Evolutionary conservation across 176 grass and related monocot species (phyloP), one percentile per base, ranked within the genome.

Genomic region (Avena sativa): DNA sequence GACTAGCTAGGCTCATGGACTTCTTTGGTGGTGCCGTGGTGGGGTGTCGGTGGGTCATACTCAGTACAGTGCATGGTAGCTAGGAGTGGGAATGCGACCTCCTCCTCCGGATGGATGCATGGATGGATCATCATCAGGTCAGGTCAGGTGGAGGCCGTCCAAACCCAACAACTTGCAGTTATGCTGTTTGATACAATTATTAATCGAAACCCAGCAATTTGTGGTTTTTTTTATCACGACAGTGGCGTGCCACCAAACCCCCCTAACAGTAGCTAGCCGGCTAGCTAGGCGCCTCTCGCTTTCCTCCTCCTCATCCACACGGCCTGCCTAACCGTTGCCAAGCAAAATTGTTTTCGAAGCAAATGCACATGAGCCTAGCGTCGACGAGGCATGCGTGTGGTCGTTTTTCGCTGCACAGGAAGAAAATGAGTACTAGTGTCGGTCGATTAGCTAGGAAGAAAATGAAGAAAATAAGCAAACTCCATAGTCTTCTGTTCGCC

Each of bases 231-330:
- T 50, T 20, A 15, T 10, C 28, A 12, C 15, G 90, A 88, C 20
- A 88, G 26, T 88, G 90, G 52, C 71, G 8, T 34, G 81, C 61
- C 71, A 81, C 90, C 82, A 17, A 91, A 91, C 86, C 76, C 17
- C 4, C 67, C 49, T 12, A 30, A 58, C 50, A 8, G 21, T 50
- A 74, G 46, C 71, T 51, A 50, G 38, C 38, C 6, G 1, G 9
- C 11, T 61, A 46, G 8, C 6, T 62, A 63, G 47, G 59, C 12
- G 46, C 83, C 73, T 43, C 59, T 77, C 70, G 6, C 82, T 84
- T 65, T 26, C 6, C 4, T 2, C 63, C 6, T 26, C 5, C 3
- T 15, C 34, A 84, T 91, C 89, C 89, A 67, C 80, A 34, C 48
- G 55, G 63, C 79, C 80, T 79, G 74, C 89, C 80, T 79, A 87